Conservation (phyloP, 1,284 basidiomycete species). For the Cryptococcus sp. region DNA sequence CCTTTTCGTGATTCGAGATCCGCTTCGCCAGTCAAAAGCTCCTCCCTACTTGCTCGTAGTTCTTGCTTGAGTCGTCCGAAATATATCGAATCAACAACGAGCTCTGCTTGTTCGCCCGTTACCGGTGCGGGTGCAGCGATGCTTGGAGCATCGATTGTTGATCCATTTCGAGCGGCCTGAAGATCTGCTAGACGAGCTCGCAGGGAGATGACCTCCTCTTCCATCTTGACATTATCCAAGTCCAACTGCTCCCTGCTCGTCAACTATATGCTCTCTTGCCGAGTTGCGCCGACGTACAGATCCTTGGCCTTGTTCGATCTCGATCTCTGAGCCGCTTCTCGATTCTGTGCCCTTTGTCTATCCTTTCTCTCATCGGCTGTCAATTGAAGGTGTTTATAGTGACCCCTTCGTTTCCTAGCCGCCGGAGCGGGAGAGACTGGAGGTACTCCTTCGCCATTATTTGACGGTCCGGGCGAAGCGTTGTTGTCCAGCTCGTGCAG, state of each 20-base stretch:
- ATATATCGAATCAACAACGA: constrained; percentile 23
- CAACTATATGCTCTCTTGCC: not conserved
- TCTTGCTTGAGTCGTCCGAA: constrained; percentile 28
- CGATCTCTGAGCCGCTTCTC: constrained; percentile 40
- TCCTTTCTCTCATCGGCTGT: constrained; percentile 35
- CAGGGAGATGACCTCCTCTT: constrained; percentile 39
- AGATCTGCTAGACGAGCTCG: constrained; percentile 27
- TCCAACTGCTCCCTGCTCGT: constrained; percentile 30
- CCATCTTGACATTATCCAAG: constrained; percentile 31
- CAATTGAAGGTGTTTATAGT: constrained; percentile 6
- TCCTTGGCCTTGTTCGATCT: constrained; percentile 39
- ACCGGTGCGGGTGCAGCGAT: too few relatives aligned
- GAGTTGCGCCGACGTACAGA: constrained; percentile 35
- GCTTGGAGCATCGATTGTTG: too few relatives aligned
- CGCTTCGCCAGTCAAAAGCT: constrained; percentile 19
- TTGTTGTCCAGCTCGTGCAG: not conserved
- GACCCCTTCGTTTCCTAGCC: not conserved
- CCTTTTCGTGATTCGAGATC: constrained; percentile 11
- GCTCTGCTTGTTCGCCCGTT: too few relatives aligned
- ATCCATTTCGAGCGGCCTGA: constrained; percentile 11
- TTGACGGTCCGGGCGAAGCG: not conserved
- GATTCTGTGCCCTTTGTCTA: constrained; percentile 39
- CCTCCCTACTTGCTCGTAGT: constrained; percentile 17
- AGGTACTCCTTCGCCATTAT: not conserved
- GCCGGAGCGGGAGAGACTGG: too few relatives aligned